phyloP scores from a whole-genome alignment of 495 filamentous ascomycete species.

The Mytilinidion resinicola region DNA sequence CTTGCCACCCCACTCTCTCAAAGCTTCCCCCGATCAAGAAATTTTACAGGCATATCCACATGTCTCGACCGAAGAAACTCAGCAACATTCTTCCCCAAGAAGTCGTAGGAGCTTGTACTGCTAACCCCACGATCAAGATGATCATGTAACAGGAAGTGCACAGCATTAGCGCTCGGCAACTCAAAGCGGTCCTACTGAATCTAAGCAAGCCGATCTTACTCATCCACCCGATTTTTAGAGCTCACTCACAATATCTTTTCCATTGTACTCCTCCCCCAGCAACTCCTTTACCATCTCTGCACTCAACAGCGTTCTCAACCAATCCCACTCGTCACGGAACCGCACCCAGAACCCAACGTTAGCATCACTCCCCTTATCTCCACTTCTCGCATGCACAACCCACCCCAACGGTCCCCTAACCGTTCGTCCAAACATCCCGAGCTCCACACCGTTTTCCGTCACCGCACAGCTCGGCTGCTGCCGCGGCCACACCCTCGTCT shows the following conservation, averaged over 20 bases:
- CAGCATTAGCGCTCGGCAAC: constrained; percentile 28
- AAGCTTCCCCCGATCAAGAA: constrained; percentile 8
- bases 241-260: constrained; percentile 1
- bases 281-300: constrained; percentile 28
- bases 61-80: constrained; percentile 9
- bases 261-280: constrained; percentile 28
- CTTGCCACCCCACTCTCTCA: too few species aligned
- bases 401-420: constrained; percentile 26
- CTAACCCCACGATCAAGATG: constrained; percentile 11
- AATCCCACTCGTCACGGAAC: constrained; percentile 28
- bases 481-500: constrained; percentile 11
- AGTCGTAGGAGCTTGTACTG: constrained; percentile 8
- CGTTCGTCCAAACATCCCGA: constrained; percentile 25
- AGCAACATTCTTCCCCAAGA: constrained; percentile 15
- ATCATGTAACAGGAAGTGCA: constrained; percentile 27
- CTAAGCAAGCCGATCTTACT: too few species aligned
- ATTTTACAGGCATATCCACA: constrained; percentile 12
- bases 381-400: constrained; percentile 33
- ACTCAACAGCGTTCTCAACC: constrained; percentile 33
- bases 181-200: constrained; percentile 25
- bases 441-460: constrained; percentile 3
- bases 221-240: too few species aligned
- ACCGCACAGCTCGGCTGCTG: constrained; percentile 24
- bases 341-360: constrained; percentile 35
- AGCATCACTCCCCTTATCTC: constrained; percentile 36